Evolutionary conservation across 1,284 basidiomycete species (phyloP), one percentile per base, ranked within the genome.

Genomic region (Vanrija sp.): DNA sequence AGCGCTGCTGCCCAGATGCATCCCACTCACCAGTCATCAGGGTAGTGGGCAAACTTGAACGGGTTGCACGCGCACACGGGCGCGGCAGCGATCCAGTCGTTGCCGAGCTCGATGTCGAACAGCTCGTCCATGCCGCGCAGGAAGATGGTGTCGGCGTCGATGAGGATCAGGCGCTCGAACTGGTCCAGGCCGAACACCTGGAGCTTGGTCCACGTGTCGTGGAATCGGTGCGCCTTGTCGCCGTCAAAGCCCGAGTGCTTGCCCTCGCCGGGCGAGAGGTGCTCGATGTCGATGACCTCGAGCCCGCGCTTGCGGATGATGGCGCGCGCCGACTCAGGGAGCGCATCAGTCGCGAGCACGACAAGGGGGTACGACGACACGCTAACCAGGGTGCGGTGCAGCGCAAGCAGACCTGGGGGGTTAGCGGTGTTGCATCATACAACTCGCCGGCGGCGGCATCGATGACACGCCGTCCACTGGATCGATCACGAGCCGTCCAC

Each of bases 11-110:
- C 18, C 2, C 44, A 16, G 7, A 3, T 4, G 28, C 6, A n/a
- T n/a, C 7, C 44, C 25, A 72, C 83, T 78, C 65, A 91, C 94
- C 94, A 98, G 71, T 96, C 91, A 6, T 70, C 66, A 3, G 95
- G 94, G 74, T 98, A 98, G 68, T 93, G 89, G 1, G 81, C 64
- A 43, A 94, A 76, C 68, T 85, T 86, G 51, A 85, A 83, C 9
- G 94, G 94, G 71, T 98, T 98, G 80, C 94, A 98, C 1, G 92
- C 87, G 70, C 94, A 98, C 8, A 85, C 93, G 62, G 94, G 93
- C 0, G 80, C 82, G 0, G 91, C 91, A 3, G 89, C 91, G 56
- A 98, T 93, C 74, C 85, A 83, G 63, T 85, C 87, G 39, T 66
- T 65, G 6, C 82, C 83, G 2, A 92, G 76, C 10, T 84, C 80